Evolutionary conservation across 768 basidiomycete species (phyloP), one percentile per base, ranked within the genome.

Genomic region (Naganishia vaughanmartiniae): DNA sequence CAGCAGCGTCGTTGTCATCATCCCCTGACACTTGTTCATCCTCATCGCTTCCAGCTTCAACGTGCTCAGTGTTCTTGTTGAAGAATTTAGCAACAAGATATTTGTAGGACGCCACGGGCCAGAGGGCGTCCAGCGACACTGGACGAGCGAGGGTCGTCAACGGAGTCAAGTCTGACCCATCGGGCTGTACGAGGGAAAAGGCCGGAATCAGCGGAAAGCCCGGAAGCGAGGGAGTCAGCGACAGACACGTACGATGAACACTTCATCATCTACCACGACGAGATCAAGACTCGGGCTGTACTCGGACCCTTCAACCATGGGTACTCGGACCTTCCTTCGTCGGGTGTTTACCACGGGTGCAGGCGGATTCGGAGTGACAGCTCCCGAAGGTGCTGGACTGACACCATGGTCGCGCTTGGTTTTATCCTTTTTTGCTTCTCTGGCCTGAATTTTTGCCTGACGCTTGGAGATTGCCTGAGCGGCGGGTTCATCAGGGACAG

Each of bases 261-360:
- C 81, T 14, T 78, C 71, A 14, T 77, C 76, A 39, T 76, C 69
- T 4, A 73, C 72, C 15, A 77, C 77, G n/a, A 81, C 73, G 54
- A 81, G 65, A 42, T 82, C 80, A 39, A 80, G 60, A 1, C 63
- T 69, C 15, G 46, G 69, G 53, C 71, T 75, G 1, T 65, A 65
- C 19, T 77, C 76, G 28, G 63, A 70, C 4, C 79, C 79, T 42
- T 80, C 75, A 6, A 79, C 75, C 69, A 81, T 74, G 6, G 76
- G 76, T 7, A 82, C 80, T 67, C 73, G 78, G 26, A 81, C 81
- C 68, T 79, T 80, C 60, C 77, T 73, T 54, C 77, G 42, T 42
- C 42, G 42, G 17, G 42, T 71, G 48, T 73, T 72, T 14, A 51
- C 53, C 48, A 19, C 46, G 56, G 56, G 55, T 60, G 7, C 21